Conservation (phyloP, 768 basidiomycete genomes). For the Boletus pseudopeckii region DNA sequence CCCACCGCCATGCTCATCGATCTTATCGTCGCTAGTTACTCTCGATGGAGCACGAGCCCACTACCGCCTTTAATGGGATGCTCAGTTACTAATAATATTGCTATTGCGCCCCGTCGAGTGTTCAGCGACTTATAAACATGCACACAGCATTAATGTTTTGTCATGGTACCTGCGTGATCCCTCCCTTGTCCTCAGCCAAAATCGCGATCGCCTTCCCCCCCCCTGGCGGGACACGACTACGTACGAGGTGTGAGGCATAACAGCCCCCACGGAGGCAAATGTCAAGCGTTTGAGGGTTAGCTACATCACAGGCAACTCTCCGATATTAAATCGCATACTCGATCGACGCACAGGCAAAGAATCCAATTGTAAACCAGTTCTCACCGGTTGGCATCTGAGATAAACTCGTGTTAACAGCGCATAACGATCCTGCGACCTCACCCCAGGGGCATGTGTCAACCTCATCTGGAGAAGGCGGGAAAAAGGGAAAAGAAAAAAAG, state of each 20-base stretch:
- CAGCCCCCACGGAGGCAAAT: constrained; percentile 10
- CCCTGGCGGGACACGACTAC: constrained; percentile 10
- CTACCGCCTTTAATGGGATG: constrained; percentile 7
- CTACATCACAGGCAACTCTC: constrained; percentile 11
- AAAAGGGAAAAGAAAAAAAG: background rate
- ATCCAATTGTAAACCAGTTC: constrained; percentile 1
- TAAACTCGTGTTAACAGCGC: constrained; percentile 28
- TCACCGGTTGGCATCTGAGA: constrained; percentile 24
- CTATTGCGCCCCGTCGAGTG: constrained; percentile 3
- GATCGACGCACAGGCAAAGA: constrained; percentile 22
- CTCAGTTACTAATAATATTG: constrained; percentile 11
- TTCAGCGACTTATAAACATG: constrained; percentile 3
- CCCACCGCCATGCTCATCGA: background rate
- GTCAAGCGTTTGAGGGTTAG: constrained; percentile 6
- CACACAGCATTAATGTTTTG: background rate
- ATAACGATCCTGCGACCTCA: constrained; percentile 25
- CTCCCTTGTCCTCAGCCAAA: background rate
- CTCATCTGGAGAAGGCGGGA: constrained; percentile 9
- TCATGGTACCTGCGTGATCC: constrained; percentile 15
- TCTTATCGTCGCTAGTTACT: background rate
- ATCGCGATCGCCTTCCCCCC: constrained; percentile 2
- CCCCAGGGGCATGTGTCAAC: constrained; percentile 24
- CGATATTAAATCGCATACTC: constrained; percentile 23
- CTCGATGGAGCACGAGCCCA: background rate
- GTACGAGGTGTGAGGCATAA: constrained; percentile 6